Evolutionary conservation across 108 stramenopile species (phyloP), one percentile per base, ranked within the genome.

Genomic region (Cyclotella baltica): DNA sequence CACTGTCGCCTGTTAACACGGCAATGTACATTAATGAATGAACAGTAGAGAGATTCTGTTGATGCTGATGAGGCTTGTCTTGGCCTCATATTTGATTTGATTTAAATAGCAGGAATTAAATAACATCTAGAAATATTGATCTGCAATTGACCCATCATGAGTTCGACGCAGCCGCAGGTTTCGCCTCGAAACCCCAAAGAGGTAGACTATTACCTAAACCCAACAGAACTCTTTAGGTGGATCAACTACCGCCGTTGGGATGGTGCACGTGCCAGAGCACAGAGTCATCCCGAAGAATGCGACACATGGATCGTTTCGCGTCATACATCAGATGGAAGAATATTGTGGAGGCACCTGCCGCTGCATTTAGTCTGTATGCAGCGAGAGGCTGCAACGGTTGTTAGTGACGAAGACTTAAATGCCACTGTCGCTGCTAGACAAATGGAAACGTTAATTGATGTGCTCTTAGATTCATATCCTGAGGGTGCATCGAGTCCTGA

Each of bases 221-320:
- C 86, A 4, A 87, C 86, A 15, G 86, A 87, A 51, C 81, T 87
- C 19, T 87, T 87, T 71, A 84, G 86, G 11, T 87, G 86, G 86
- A 87, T 87, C 61, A 87, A 87, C 55, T 87, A 87, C 62, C 86
- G 86, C 23, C 83, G 86, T 66, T 87, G 86, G 86, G 86, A 87
- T 59, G 86, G 86, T 29, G 86, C 86, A 34, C 72, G 73, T 31
- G 50, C 83, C n/a, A 70, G 86, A 5, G 83, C 76, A 19, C 77
- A 57, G 43, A 73, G 76, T 38, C 78, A 80, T 50, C 83, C 83
- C 16, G 83, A 83, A 28, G 83, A 83, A 78, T 73, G 73, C 36
- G 52, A 62, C 67, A 83, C 83, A 2, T 83, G 83, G 83, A 79
- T 83, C 40, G 83, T 77, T 43, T 80, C 78, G 31, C 72, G 78